A percentile compares a stretch with the other conserved stretches of the same genome.
These are phyloP conservation scores for Citrus hindsii DNA, from an alignment of 345 rosid genomes.

Conservation along the genomic window DNA sequence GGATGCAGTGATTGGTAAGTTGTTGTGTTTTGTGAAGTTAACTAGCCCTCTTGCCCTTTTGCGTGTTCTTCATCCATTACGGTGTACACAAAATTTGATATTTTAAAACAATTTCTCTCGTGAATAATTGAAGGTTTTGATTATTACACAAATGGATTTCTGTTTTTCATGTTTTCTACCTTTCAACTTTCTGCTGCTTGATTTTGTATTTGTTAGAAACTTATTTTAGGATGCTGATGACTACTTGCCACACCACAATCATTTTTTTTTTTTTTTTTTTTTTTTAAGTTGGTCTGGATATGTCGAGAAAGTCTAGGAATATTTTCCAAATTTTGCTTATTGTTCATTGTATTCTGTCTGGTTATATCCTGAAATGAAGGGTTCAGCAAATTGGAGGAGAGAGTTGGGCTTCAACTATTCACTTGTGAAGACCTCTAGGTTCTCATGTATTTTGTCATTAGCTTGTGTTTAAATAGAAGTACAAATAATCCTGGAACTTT, in stretches of 20 bases:
- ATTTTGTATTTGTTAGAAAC: background rate
- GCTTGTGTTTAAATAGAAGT: background rate
- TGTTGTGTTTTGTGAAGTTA: background rate
- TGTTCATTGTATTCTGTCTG: background rate
- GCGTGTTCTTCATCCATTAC: background rate
- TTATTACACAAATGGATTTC: background rate
- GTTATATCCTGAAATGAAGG: background rate
- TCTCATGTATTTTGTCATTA: background rate
- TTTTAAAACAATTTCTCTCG: background rate
- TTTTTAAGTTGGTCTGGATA: background rate
- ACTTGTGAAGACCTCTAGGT: background rate
- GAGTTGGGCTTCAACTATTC: background rate
- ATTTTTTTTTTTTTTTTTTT: background rate
- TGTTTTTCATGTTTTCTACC: background rate
- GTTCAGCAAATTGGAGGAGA: background rate
- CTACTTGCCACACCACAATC: background rate
- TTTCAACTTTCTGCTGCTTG: background rate
- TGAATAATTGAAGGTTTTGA: background rate
- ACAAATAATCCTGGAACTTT: background rate
- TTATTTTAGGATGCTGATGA: background rate
- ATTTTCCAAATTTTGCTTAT: background rate
- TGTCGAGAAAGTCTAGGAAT: background rate
- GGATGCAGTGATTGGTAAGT: conserved; percentile 89
- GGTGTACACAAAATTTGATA: background rate
- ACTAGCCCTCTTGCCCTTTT: background rate